A percentile compares a stretch with the other conserved stretches of the same genome.
phyloP scores from a whole-genome alignment of 352 stramenopile species.

The Globisporangium rhizosaccharum region DNA sequence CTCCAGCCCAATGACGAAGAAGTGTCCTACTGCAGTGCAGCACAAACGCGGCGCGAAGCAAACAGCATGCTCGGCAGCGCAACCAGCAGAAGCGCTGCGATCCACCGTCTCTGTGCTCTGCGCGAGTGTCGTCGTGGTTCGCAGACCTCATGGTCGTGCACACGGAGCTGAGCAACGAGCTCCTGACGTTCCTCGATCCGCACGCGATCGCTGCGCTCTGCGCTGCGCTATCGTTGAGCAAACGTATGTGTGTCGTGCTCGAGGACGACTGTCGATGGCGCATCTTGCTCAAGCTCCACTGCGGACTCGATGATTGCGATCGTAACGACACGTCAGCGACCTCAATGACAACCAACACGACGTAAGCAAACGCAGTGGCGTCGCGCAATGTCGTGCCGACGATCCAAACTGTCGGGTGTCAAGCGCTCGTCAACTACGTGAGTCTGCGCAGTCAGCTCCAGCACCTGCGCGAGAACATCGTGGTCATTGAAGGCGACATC shows the following conservation, averaged over 20 bases:
- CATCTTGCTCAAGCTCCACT: constrained; percentile 6
- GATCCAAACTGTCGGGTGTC: constrained; percentile 1
- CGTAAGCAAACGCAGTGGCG: not conserved
- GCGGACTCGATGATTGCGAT: constrained; percentile 1
- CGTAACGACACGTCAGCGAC: not conserved
- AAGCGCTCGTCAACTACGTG: constrained; percentile 30
- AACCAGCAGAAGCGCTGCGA: no score
- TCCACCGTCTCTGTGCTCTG: no score
- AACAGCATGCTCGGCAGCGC: no score
- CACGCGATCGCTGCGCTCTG: not conserved
- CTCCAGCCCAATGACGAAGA: no score
- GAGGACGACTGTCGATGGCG: constrained; percentile 3
- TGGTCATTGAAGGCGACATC: constrained; percentile 43
- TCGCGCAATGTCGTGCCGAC: not conserved
- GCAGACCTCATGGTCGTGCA: constrained; percentile 1
- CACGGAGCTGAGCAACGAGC: constrained; percentile 8
- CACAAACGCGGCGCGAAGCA: no score
- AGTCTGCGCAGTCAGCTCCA: constrained; percentile 35
- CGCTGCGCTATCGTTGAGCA: constrained; percentile 2
- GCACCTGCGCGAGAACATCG: constrained; percentile 26
- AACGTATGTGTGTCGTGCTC: not conserved
- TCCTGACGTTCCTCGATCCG: constrained; percentile 14
- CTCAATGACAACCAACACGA: no score
- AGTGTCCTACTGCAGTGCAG: no score
- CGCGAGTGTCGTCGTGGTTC: not conserved